Percentiles rank a stretch among this genome's conserved stretches.
Evolutionary conservation across 331 rosid species (phyloP).

Genomic region (Ulmus americana): DNA sequence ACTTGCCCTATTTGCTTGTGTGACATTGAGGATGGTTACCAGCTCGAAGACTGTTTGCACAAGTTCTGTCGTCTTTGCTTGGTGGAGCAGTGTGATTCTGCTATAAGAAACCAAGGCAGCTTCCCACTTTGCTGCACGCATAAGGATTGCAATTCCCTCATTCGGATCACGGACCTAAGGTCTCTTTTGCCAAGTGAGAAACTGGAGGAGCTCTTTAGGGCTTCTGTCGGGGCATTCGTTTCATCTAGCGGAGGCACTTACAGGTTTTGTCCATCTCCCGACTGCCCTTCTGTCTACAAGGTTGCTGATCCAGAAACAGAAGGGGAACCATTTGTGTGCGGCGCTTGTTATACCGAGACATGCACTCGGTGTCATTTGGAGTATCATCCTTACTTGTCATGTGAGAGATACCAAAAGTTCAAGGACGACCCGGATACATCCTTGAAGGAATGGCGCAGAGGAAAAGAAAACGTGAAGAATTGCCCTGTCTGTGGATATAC

Average conservation of each 20-base stretch:
- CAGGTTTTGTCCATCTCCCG: conserved; percentile 90
- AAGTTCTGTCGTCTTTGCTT: conserved; percentile 62
- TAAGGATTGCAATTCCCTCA: conserved; percentile 42
- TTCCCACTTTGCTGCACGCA: conserved; percentile 69
- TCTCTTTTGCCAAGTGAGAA: conserved; percentile 47
- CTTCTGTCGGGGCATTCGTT: conserved; percentile 77
- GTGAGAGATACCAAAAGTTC: conserved; percentile 56
- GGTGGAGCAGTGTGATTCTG: conserved; percentile 79
- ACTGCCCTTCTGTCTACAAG: conserved; percentile 75
- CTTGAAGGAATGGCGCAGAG: conserved; percentile 70
- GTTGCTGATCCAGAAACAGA: conserved; percentile 43
- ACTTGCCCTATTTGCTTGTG: conserved; percentile 85
- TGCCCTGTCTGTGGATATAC: conserved; percentile 58
- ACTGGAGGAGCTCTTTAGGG: conserved; percentile 83
- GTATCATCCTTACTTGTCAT: conserved; percentile 69
- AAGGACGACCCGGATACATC: conserved; percentile 87
- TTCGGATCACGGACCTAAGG: conserved; percentile 56
- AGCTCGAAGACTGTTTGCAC: conserved; percentile 72
- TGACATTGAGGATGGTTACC: conserved; percentile 67
- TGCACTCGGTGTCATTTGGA: conserved; percentile 84
- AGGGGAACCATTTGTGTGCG: conserved; percentile 65
- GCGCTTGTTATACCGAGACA: conserved; percentile 75
- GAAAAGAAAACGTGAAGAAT: conserved; percentile 67
- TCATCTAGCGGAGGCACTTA: conserved; percentile 46
- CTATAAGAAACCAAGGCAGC: conserved; percentile 58